Evolutionary conservation across 176 grass and related monocot species (phyloP), one percentile per base, ranked within the genome.

Genomic region (Paspalum notatum): DNA sequence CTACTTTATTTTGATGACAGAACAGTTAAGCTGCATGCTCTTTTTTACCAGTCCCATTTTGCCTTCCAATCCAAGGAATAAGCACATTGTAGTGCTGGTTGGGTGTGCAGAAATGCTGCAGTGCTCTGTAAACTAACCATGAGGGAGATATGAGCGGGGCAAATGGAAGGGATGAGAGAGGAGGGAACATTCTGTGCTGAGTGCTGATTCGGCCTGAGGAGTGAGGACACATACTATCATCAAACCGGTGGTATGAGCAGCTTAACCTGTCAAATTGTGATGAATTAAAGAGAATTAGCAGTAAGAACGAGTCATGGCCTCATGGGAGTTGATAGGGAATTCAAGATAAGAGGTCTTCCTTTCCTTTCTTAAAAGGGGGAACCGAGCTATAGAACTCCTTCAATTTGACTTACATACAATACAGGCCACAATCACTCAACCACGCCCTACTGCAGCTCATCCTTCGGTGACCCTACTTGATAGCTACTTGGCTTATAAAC

Each of bases 11-110:
- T 72, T 18, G 49, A 32, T 26, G 16, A 42, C 17, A 43, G 66
- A 21, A 68, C 42, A 9, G 1, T 46, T 42, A 17, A n/a, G 63
- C 42, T 14, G 66, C 66, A 47, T 42, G 46, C n/a, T 43, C 16
- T 18, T 22, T 45, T 68, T 22, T 45, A 46, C n/a, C 65, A 6
- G 17, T 12, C n/a, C 41, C 45, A 20, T 69, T 20, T 21, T n/a
- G 44, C 42, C 21, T 69, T 69, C 43, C 66, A 46, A 42, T 69
- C 66, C 66, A 69, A 47, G 20, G 42, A 43, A n/a, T 68, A 46
- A 20, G 13, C 41, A 47, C 11, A 47, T 45, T 47, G 13, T 11
- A 25, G 67, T 70, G 43, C 67, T 48, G 44, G 67, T 25, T 47
- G n/a, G 12, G 7, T 26, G 24, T 25, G 43, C 1, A 8, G 0